Base-by-base conservation (phyloP, 768 basidiomycete genomes). In the Candolleomyces eurysporus region DNA sequence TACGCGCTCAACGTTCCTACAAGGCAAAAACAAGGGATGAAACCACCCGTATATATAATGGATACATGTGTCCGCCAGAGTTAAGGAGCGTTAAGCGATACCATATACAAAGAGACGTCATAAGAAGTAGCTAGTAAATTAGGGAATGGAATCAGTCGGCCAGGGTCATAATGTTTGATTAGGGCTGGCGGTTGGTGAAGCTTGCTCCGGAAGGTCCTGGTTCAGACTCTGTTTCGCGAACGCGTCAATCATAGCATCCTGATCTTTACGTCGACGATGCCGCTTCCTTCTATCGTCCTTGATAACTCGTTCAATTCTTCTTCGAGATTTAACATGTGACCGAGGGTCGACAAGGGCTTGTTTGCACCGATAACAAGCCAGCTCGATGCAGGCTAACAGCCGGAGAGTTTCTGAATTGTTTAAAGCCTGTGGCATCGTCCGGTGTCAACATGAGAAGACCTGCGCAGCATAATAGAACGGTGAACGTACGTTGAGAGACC, bases 371-470 rank as follows among this genome's bases (percentile, higher is more conserved):
- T 92, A 91, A 71, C 90, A 92, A 3, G 92, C 90, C 40, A 93
- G 84, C 68, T 94, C 92, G 63, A 94, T 90, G 75, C 88, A 90
- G 7, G 91, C 91, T 46, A 93, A 79, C 53, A 94, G 76, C 48
- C 90, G 87, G 39, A 94, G 81, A 0, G 92, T 93, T 69, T 94
- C 91, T 8, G 91, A 85, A 67, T 90, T 88, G 68, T 91, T 94
- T 64, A 91, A 72, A 2, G 92, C 91, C 91, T 94, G 64, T 2
- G 45, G 26, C 55, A 58, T 49, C 56, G 60, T 46, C 53, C 43
- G 48, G 63, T 49, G 65, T 48, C 36, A 45, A 31, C 40, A 42
- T 50, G 42, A 57, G 49, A 66, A 63, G 68, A 42, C 63, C 52
- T 63, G 36, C 52, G 58, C 30, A 49, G 48, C n/a, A 62, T 50